Percentiles rank a stretch among this genome's conserved stretches.
These are phyloP conservation scores for Apiosordaria backusii DNA, from an alignment of 495 filamentous ascomycete genomes.

Conservation along the genomic window DNA sequence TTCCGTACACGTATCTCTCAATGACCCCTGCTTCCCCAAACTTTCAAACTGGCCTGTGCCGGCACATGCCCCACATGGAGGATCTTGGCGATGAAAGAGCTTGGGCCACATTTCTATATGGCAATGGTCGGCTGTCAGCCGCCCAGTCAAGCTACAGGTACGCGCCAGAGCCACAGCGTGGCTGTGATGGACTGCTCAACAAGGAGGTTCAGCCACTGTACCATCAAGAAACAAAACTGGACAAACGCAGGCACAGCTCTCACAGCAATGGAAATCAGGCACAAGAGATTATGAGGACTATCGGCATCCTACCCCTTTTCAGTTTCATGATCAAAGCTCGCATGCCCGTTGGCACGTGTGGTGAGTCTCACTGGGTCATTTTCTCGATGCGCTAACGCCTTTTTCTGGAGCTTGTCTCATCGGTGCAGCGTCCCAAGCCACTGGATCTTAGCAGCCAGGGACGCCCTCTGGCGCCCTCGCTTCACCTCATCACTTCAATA, in stretches of 20 bases:
- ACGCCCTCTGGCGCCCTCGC: neutral
- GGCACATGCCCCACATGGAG: neutral
- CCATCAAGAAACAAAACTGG: neutral
- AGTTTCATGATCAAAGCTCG: neutral
- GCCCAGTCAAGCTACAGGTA: neutral
- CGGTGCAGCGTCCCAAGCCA: conserved; percentile 11
- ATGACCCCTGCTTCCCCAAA: conserved; percentile 15
- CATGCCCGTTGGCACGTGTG: conserved; percentile 1
- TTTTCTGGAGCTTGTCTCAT: conserved; percentile 10
- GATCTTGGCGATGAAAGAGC: neutral
- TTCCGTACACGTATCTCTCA: conserved; percentile 27
- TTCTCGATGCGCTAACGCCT: neutral
- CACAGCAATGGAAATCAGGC: too few relatives aligned
- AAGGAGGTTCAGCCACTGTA: neutral
- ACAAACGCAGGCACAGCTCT: too few relatives aligned
- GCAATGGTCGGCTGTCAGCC: neutral
- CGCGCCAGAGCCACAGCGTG: neutral
- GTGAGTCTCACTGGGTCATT: neutral
- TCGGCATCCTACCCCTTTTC: neutral
- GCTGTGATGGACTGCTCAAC: neutral
- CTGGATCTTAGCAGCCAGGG: conserved; percentile 5
- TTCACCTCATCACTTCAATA: conserved; percentile 1
- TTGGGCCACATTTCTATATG: neutral
- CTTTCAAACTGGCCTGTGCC: conserved; percentile 12
- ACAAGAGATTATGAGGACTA: neutral